Conservation (phyloP, 345 rosid species). For the Zanthoxylum bungeanum region DNA sequence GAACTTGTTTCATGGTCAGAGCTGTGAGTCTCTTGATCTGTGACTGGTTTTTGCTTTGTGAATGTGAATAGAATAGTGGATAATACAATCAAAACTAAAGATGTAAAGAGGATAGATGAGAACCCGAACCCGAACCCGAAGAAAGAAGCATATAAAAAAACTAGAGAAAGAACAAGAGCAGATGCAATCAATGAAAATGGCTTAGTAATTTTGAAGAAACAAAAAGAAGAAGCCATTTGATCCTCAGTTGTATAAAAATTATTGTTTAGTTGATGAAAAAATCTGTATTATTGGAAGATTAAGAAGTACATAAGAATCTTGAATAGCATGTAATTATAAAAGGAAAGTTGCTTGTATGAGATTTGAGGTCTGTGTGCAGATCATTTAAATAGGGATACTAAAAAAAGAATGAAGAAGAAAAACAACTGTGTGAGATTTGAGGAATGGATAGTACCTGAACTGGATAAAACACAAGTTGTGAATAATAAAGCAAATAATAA, state of each 20-base stretch:
- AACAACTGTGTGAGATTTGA: background rate
- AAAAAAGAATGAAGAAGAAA: slow-evolving; percentile 4
- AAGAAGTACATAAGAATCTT: too few species aligned
- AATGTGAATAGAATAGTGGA: too few species aligned
- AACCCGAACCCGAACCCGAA: slow-evolving; percentile 33
- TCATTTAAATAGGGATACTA: slow-evolving; percentile 5
- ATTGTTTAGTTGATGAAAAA: too few species aligned
- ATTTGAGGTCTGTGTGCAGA: background rate
- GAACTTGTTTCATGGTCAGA: slow-evolving; percentile 11
- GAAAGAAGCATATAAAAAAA: slow-evolving; percentile 27
- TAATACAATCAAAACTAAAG: too few species aligned
- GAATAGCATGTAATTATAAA: background rate
- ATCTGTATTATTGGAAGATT: too few species aligned
- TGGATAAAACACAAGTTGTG: too few species aligned
- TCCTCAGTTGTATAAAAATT: slow-evolving; percentile 9
- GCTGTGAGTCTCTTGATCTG: slow-evolving; percentile 18
- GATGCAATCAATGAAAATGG: too few species aligned
- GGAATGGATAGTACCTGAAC: too few species aligned
- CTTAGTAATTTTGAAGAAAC: too few species aligned
- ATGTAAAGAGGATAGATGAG: too few species aligned
- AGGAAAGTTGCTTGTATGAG: background rate
- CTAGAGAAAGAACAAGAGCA: slow-evolving; percentile 21
- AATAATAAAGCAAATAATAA: too few species aligned
- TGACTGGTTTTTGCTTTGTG: too few species aligned
- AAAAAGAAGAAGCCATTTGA: slow-evolving; percentile 29